Conservation (phyloP, 176 grass and related monocot genomes). For the Poa annua region DNA sequence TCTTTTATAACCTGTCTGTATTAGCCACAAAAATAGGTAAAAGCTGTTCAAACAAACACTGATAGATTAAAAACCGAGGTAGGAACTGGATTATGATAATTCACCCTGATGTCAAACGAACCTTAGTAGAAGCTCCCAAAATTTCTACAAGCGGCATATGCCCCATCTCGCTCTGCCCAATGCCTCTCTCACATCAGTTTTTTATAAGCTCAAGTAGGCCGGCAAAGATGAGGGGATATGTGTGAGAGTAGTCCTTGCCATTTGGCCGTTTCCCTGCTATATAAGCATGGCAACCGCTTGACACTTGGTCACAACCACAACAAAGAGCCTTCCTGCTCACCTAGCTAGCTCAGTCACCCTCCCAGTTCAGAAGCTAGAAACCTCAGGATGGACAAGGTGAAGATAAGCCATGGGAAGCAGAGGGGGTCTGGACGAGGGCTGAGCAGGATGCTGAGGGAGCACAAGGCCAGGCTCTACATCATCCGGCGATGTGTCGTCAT, state of each 20-base stretch:
- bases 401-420: constrained; percentile 24
- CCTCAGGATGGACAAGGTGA: constrained; percentile 31
- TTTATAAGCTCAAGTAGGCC: constrained; percentile 43
- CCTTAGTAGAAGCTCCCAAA: too few species aligned
- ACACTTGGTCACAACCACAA: constrained; percentile 35
- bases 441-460: constrained; percentile 53
- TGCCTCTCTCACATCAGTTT: not conserved
- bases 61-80: too few species aligned
- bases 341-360: not conserved
- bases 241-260: not conserved
- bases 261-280: constrained; percentile 9
- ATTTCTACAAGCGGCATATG: too few species aligned
- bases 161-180: too few species aligned
- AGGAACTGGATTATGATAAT: too few species aligned
- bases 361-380: not conserved
- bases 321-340: not conserved
- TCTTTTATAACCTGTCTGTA: too few species aligned
- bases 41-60: too few species aligned
- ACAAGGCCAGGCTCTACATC: constrained; percentile 64
- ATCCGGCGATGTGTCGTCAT: constrained; percentile 64
- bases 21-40: too few species aligned
- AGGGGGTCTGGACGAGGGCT: constrained; percentile 31
- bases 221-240: constrained; percentile 7
- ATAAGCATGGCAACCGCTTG: constrained; percentile 30
- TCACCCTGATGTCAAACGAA: too few species aligned